These are phyloP conservation scores for Malus orientalis DNA, from an alignment of 306 rosid species.

Conservation along the genomic window DNA sequence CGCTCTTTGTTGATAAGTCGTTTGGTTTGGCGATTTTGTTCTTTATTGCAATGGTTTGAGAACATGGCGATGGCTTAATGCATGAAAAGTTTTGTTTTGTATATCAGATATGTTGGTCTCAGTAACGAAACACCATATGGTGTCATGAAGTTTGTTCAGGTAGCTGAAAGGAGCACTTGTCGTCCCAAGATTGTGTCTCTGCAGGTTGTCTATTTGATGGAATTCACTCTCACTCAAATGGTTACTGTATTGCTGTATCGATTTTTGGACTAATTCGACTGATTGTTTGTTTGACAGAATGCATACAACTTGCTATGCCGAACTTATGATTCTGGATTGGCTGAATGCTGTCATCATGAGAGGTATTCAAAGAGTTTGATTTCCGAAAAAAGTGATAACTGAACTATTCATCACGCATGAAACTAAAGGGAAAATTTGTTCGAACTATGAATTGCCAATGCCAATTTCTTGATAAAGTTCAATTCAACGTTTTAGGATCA, in stretches of 20 bases:
- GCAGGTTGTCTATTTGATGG: slow-evolving; percentile 49
- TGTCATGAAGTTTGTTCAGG: slow-evolving; percentile 79
- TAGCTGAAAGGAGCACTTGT: slow-evolving; percentile 38
- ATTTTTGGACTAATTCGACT: slow-evolving; percentile 19
- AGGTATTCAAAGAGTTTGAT: slow-evolving; percentile 41
- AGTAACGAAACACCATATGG: slow-evolving; percentile 96
- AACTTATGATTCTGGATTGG: slow-evolving; percentile 83
- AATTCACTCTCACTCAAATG: neutral
- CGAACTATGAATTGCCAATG: neutral
- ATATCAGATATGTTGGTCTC: slow-evolving; percentile 80
- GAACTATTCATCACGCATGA: neutral
- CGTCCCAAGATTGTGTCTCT: slow-evolving; percentile 58
- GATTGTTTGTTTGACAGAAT: slow-evolving; percentile 46
- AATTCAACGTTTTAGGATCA: slow-evolving; percentile 38
- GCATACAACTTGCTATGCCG: slow-evolving; percentile 73
- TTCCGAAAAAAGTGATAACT: neutral
- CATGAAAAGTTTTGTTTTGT: slow-evolving; percentile 21
- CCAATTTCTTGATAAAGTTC: neutral
- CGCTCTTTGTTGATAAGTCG: neutral
- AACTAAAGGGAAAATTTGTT: neutral
- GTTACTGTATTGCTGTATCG: slow-evolving; percentile 1
- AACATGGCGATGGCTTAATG: neutral
- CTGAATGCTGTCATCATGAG: slow-evolving; percentile 91
- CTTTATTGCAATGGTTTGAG: neutral
- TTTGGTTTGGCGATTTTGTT: neutral